A percentile compares a stretch with the other conserved stretches of the same genome.
Evolutionary conservation across 306 rosid genomes (phyloP).

Genomic region (Lablab purpureus): DNA sequence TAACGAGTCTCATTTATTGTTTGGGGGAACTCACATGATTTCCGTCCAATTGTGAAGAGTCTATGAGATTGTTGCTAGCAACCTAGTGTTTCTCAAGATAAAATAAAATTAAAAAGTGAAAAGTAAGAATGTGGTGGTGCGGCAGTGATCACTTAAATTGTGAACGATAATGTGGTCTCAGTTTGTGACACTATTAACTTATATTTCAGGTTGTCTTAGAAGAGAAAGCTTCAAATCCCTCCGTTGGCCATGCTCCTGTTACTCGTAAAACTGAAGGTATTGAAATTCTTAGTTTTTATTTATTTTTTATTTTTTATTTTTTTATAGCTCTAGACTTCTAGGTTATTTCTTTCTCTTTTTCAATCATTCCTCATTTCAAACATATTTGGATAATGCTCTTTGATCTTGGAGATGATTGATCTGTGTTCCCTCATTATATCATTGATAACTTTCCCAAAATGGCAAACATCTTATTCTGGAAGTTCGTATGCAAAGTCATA

Average conservation of each 20-base stretch:
- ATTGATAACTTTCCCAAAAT: conserved; percentile 6
- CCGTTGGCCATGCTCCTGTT: conserved; percentile 50
- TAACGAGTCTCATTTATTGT: background rate
- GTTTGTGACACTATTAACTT: conserved; percentile 34
- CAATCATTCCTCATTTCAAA: conserved; percentile 19
- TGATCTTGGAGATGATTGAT: conserved; percentile 14
- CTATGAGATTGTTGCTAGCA: background rate
- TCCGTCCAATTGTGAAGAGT: background rate
- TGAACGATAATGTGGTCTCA: background rate
- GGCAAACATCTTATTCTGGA: conserved; percentile 3
- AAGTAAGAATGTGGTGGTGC: background rate
- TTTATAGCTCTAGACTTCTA: background rate
- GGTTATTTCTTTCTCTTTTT: conserved; percentile 23
- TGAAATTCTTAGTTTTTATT: conserved; percentile 8
- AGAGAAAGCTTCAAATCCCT: conserved; percentile 56
- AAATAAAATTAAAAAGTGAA: background rate
- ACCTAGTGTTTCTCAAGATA: background rate
- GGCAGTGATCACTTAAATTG: conserved; percentile 13
- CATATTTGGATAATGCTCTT: conserved; percentile 22
- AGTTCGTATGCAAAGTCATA: background rate
- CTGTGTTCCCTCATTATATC: conserved; percentile 20
- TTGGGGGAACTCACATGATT: background rate
- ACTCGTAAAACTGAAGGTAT: conserved; percentile 51
- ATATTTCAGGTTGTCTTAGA: conserved; percentile 70
- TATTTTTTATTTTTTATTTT: background rate